Conservation (phyloP, 2,329 filamentous ascomycete genomes). For the Capronia americana region DNA sequence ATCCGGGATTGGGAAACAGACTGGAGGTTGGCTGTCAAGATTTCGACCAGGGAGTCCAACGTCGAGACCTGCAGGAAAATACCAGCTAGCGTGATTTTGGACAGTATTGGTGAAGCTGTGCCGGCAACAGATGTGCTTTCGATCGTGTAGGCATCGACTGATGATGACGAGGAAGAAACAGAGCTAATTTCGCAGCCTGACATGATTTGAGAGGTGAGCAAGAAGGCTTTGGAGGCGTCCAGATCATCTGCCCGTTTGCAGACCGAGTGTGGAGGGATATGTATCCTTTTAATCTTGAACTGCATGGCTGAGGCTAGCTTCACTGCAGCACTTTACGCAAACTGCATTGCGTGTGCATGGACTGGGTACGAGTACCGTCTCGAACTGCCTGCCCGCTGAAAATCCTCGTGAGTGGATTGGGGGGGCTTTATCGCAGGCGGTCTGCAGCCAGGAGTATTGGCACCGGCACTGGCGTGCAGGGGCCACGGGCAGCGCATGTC, state of each 20-base stretch:
- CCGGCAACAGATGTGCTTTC: not conserved
- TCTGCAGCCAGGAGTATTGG: not conserved
- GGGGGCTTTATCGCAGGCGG: not conserved
- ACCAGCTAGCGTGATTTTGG: not conserved
- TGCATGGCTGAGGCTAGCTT: not conserved
- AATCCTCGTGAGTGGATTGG: not conserved
- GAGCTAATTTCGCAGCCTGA: conserved; percentile 14
- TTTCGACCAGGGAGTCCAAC: not conserved
- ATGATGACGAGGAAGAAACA: conserved; percentile 1
- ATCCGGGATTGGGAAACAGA: conserved; percentile 15
- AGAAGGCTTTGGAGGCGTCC: conserved; percentile 13
- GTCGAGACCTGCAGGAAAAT: conserved; percentile 13
- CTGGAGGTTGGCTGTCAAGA: conserved; percentile 11
- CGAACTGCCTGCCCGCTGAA: not conserved
- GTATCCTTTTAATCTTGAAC: conserved; percentile 7
- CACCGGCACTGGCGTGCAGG: not conserved
- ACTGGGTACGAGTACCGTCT: not conserved
- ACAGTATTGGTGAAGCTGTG: not conserved
- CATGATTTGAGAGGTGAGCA: conserved; percentile 16
- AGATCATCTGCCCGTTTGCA: not conserved
- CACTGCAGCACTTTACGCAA: conserved; percentile 1
- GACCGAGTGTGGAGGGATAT: not conserved
- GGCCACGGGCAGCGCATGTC: conserved; percentile 1
- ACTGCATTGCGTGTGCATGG: conserved; percentile 5
- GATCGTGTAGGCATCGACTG: not conserved